Evolutionary conservation across 257 asterid species (phyloP).

Genomic region (Nicotiana benthamiana): DNA sequence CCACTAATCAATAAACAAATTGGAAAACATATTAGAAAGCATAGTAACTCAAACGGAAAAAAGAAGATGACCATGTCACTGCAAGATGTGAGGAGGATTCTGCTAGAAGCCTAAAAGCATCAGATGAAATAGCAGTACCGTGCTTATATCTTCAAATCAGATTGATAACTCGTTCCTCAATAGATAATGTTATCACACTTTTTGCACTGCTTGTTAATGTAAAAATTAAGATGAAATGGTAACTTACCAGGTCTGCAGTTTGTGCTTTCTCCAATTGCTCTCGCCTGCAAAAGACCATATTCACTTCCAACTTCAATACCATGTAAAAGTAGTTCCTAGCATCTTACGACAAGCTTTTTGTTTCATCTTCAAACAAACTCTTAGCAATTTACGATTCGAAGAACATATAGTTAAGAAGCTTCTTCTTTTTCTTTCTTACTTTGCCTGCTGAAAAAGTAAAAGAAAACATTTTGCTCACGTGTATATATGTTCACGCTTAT

Average conservation of each 20-base stretch:
- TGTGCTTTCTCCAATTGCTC: slow-evolving; percentile 91
- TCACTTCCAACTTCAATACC: not conserved
- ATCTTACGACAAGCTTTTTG: not conserved
- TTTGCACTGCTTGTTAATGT: not conserved
- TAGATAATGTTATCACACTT: not conserved
- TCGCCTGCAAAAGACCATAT: slow-evolving; percentile 33
- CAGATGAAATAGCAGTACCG: not conserved
- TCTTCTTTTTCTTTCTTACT: not conserved
- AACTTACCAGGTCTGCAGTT: slow-evolving; percentile 81
- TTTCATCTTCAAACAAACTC: not conserved
- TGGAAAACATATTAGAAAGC: not conserved
- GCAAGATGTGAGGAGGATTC: not conserved
- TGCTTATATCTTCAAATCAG: not conserved
- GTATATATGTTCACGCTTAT: slow-evolving; percentile 76
- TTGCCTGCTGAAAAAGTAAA: not conserved
- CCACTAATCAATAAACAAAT: not conserved
- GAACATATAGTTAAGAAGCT: not conserved
- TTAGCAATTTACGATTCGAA: not conserved
- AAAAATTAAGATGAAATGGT: not conserved
- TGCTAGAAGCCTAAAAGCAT: not conserved
- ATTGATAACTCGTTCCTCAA: not conserved
- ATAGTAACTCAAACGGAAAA: not conserved
- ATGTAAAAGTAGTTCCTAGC: not conserved
- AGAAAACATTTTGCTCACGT: slow-evolving; percentile 41
- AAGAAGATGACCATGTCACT: not conserved